Base-by-base conservation (phyloP, 2,329 filamentous ascomycete genomes). In the Penicillium glabrum region DNA sequence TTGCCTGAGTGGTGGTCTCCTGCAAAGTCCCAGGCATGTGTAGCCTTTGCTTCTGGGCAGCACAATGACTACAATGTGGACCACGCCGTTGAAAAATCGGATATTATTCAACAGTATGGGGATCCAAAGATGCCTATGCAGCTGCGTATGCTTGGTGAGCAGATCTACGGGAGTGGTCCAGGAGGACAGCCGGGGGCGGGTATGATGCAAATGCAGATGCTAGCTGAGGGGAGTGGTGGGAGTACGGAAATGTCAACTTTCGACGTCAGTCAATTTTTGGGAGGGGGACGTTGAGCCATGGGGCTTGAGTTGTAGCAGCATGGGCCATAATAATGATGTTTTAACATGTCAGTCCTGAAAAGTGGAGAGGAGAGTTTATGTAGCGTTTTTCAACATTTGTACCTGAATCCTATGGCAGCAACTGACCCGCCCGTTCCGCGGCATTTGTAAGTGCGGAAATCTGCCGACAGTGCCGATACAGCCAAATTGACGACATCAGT, bases 401-500 rank as follows among this genome's bases (percentile, higher is more conserved):
- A 14, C 29, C 29, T 31, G 3, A 31, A 14, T 31, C 29, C 11
- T 31, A 31, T 14, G 29, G 29, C 29, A 31, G 13, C 29, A 31
- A 31, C 29, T 31, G 13, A 11, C 27, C 27, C 23, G 37, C 11
- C 29, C 43, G 47, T 65, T 65, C 63, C 61, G 59, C 61, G 46
- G 49, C 50, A 19, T 66, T 66, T 64, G 65, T 65, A 62, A 66
- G 60, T 63, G 54, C 53, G 66, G 66, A 66, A 66, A 68, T 65
- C 26, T 44, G 37, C 23, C 21, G 26, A 35, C 53, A 7, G 6
- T 44, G 37, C 23, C 21, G 33, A 54, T 46, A 57, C 23, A 14
- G 16, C 45, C 27, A 29, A 21, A 52, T n/a, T 59, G 54, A 54
- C 58, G 51, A 51, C 49, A 57, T 59, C 46, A 21, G 37, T 37